phyloP scores from a whole-genome alignment of 306 rosid species.

The Calophaca sinica region DNA sequence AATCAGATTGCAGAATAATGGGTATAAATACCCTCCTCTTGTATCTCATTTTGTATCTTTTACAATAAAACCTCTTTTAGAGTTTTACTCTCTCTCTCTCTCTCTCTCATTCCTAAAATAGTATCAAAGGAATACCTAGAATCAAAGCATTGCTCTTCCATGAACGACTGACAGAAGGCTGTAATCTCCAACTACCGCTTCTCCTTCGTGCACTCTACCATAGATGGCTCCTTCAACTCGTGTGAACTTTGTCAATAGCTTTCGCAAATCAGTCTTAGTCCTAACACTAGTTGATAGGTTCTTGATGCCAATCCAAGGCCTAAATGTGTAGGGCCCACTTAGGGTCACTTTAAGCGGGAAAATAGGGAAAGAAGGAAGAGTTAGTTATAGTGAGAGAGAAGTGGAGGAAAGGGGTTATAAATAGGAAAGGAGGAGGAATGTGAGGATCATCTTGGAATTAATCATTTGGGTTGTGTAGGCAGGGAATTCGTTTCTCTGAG shows the following conservation, averaged over 20 bases:
- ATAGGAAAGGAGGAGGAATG: no score
- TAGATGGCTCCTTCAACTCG: neutral
- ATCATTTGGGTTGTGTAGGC: no score
- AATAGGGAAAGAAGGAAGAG: no score
- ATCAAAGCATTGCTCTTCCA: neutral
- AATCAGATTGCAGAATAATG: slow-evolving; percentile 4
- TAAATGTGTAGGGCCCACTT: no score
- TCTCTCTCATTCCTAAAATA: neutral
- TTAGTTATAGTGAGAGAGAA: no score
- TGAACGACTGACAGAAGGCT: neutral
- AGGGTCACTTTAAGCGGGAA: no score
- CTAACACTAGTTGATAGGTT: no score
- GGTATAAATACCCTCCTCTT: neutral
- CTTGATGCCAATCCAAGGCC: no score
- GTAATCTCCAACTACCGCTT: neutral
- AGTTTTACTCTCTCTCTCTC: neutral
- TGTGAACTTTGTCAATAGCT: neutral
- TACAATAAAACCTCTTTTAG: neutral
- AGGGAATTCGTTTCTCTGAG: no score
- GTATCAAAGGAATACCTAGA: neutral
- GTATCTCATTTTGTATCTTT: neutral
- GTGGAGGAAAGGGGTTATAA: no score
- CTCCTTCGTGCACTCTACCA: neutral
- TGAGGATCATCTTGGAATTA: no score
- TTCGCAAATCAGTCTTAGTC: neutral